Percentiles rank a stretch among this genome's conserved stretches.
phyloP scores from a whole-genome alignment of 306 rosid species.

The Urtica urens region DNA sequence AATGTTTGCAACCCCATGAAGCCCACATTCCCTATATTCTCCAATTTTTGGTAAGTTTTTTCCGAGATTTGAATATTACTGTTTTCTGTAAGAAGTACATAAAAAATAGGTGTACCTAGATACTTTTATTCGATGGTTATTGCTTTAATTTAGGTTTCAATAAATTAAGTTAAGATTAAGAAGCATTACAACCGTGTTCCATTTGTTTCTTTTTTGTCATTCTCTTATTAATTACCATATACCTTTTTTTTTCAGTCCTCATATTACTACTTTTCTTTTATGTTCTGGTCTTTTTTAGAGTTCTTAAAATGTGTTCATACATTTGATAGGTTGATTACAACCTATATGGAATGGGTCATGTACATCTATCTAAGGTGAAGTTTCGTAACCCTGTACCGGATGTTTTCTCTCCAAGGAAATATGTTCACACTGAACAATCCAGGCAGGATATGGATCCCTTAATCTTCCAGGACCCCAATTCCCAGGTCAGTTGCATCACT shows the following conservation, averaged over 20 bases:
- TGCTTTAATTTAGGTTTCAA: too few relatives aligned
- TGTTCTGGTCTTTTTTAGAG: not conserved
- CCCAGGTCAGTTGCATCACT: slow-evolving; percentile 18
- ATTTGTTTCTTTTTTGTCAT: not conserved
- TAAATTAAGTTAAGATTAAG: too few relatives aligned
- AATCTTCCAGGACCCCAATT: slow-evolving; percentile 26
- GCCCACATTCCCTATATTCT: slow-evolving; percentile 81
- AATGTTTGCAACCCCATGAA: slow-evolving; percentile 74
- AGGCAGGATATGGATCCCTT: slow-evolving; percentile 23
- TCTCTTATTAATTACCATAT: not conserved
- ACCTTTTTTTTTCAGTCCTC: not conserved
- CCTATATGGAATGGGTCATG: slow-evolving; percentile 82
- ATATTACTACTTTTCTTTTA: not conserved
- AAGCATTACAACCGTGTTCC: too few relatives aligned
- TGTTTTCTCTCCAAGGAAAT: slow-evolving; percentile 27
- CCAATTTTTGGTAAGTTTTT: slow-evolving; percentile 29
- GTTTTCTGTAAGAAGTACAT: not conserved
- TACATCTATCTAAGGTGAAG: slow-evolving; percentile 70
- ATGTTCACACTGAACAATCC: slow-evolving; percentile 19
- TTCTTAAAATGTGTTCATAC: slow-evolving; percentile 3
- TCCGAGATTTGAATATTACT: not conserved
- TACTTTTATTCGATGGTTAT: too few relatives aligned
- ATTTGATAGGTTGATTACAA: slow-evolving; percentile 31
- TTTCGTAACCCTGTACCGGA: slow-evolving; percentile 65
- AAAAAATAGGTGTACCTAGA: too few relatives aligned